phyloP scores from a whole-genome alignment of 2,329 filamentous ascomycete genomes.

The Rhynchosporium agropyri region DNA sequence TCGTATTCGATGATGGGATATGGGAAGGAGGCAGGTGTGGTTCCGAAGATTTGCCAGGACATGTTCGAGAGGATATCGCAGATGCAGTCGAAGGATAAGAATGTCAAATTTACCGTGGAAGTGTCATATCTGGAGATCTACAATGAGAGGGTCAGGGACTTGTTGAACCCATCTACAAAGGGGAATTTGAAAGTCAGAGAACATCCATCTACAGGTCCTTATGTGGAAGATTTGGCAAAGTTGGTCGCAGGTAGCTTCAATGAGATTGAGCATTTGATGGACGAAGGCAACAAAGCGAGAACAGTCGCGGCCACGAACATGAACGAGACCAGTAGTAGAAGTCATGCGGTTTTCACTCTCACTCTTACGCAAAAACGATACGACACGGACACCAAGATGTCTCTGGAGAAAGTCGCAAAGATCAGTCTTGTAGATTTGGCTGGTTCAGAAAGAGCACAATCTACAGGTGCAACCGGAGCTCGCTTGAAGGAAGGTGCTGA shows the following conservation, averaged over 20 bases:
- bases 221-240: slow-evolving; percentile 97
- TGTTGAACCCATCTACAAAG: slow-evolving; percentile 93
- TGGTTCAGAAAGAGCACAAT: slow-evolving; percentile 95
- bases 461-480: slow-evolving; percentile 93
- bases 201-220: slow-evolving; percentile 95
- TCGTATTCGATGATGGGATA: slow-evolving; percentile 99
- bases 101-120: slow-evolving; percentile 87
- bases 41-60: slow-evolving; percentile 93
- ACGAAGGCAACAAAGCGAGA: slow-evolving; percentile 97
- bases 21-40: slow-evolving; percentile 92
- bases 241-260: slow-evolving; percentile 89
- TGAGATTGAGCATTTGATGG: slow-evolving; percentile 98
- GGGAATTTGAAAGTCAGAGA: slow-evolving; percentile 97
- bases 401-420: slow-evolving; percentile 95
- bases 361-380: slow-evolving; percentile 93
- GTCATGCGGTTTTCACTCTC: slow-evolving; percentile 95
- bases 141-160: slow-evolving; percentile 94
- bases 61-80: slow-evolving; percentile 88
- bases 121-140: slow-evolving; percentile 99
- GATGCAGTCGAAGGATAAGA: slow-evolving; percentile 68
- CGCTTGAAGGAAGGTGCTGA: slow-evolving; percentile 96
- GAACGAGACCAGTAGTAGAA: slow-evolving; percentile 99
- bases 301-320: slow-evolving; percentile 99
- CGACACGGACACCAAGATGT: slow-evolving; percentile 93
- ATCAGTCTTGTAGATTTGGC: slow-evolving; percentile 98